Percentiles rank a stretch among this genome's conserved stretches.
phyloP scores from a whole-genome alignment of 1,139 yeast genomes.

The Meyerozyma athensensis region DNA sequence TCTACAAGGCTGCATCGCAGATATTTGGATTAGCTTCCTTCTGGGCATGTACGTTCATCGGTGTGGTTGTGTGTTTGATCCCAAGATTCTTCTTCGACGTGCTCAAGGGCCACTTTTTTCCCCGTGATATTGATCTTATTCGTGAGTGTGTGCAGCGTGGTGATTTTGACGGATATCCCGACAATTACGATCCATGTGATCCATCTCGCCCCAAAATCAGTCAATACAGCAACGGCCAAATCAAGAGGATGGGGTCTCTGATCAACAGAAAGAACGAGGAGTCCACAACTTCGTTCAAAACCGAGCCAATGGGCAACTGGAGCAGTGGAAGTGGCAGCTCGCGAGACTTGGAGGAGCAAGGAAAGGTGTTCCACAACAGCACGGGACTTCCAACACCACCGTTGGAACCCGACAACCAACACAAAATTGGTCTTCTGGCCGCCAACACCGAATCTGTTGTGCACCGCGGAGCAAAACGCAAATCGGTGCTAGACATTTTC shows the following conservation, averaged over 20 bases:
- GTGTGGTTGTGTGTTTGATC: constrained; percentile 64
- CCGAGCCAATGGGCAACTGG: not conserved
- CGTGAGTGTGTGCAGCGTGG: constrained; percentile 69
- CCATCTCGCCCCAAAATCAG: constrained; percentile 38
- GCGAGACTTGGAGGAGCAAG: constrained; percentile 14
- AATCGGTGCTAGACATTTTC: constrained; percentile 23
- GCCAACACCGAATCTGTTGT: not conserved
- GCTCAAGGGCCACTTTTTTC: constrained; percentile 56
- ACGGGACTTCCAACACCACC: not conserved
- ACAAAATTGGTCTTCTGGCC: not conserved
- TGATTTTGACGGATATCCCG: constrained; percentile 54
- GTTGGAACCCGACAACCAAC: not conserved
- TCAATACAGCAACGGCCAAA: constrained; percentile 20
- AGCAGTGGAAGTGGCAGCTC: constrained; percentile 4
- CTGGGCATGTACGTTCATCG: constrained; percentile 81
- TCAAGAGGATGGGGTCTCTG: constrained; percentile 18
- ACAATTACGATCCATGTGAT: constrained; percentile 63
- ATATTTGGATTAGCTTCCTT: constrained; percentile 67
- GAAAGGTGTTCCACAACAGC: not conserved
- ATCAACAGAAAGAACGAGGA: constrained; percentile 7
- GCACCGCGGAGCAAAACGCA: constrained; percentile 8
- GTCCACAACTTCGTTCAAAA: constrained; percentile 4
- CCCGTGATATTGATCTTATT: constrained; percentile 79
- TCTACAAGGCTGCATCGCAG: constrained; percentile 71
- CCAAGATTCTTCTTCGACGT: constrained; percentile 74